Conservation (phyloP, 495 filamentous ascomycete species). For the Aspergillus campestris region DNA sequence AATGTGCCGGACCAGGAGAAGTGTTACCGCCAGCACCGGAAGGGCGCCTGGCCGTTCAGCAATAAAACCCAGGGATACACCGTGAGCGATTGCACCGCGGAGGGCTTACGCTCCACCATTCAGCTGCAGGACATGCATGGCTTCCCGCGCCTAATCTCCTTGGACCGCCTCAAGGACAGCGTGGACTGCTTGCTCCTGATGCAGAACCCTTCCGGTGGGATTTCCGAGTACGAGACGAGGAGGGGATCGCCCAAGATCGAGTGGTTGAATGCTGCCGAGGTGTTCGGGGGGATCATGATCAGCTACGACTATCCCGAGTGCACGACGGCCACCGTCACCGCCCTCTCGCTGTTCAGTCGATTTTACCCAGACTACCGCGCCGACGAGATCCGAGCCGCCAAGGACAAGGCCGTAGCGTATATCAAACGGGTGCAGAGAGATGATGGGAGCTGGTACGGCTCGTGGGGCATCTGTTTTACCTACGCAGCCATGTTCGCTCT, state of each 20-base stretch:
- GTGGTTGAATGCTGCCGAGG: slow-evolving; percentile 86
- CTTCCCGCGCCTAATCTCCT: slow-evolving; percentile 66
- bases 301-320: slow-evolving; percentile 98
- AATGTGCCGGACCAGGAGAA: slow-evolving; percentile 68
- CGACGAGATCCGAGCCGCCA: slow-evolving; percentile 64
- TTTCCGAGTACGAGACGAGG: slow-evolving; percentile 80
- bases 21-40: slow-evolving; percentile 86
- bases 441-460: slow-evolving; percentile 93
- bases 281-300: slow-evolving; percentile 96
- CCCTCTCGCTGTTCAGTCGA: slow-evolving; percentile 70
- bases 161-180: slow-evolving; percentile 71
- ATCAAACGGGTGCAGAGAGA: slow-evolving; percentile 71
- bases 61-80: slow-evolving; percentile 88
- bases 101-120: slow-evolving; percentile 80
- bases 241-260: slow-evolving; percentile 73
- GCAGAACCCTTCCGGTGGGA: slow-evolving; percentile 84
- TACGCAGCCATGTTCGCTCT: slow-evolving; percentile 95
- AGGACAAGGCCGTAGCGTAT: slow-evolving; percentile 62
- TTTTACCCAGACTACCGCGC: slow-evolving; percentile 73
- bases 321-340: slow-evolving; percentile 91
- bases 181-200: slow-evolving; percentile 87
- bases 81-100: slow-evolving; percentile 88
- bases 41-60: slow-evolving; percentile 93
- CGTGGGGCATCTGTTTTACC: slow-evolving; percentile 96
- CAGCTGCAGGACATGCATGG: slow-evolving; percentile 71